Base-by-base conservation (phyloP, 2,329 filamentous ascomycete species). In the Hypoxylon sp. region DNA sequence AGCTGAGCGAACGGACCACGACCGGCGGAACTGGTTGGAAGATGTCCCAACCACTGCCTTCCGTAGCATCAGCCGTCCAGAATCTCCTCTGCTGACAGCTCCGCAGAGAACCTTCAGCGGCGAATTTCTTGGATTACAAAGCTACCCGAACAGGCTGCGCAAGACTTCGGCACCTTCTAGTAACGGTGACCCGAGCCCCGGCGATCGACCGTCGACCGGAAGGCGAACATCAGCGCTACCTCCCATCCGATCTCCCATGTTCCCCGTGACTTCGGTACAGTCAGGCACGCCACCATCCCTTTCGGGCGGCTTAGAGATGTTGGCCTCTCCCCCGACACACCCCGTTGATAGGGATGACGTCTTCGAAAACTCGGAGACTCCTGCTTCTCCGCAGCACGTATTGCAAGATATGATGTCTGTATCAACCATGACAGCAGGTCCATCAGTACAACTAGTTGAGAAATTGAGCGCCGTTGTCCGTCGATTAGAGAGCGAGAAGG, bases 401-500 rank as follows among this genome's bases (percentile, higher is more conserved):
- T 86, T 92, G 63, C 91, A 94, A 71, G 94, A 97, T 74, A 91
- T 97, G 82, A 87, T 96, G 29, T 96, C 93, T 1, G 92, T 93
- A 5, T 97, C 94, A 0, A 97, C 95, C 0, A 91, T 93, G 7
- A 95, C 90, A 0, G 94, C 95, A 0, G 96, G 96, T 0, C 96
- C 96, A 0, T 95, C 91, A 0, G 95, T 99, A 1, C 95, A 98
- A 79, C 87, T 99, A 0, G 94, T 99, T 14, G 96, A 98, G 80
- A 88, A 95, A 56, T 97, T 99, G 93, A 96, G 92, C 74, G 93
- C 94, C 2, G 93, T 94, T 0, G 94, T 99, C 46, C 91, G 96
- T 8, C 88, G 95, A 5, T 84, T 99, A 0, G 96, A 99, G 76
- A 93, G 89, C 51, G 96, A 99, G 76, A 97, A 97, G 76, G 92